Evolutionary conservation across 208 protist species (phyloP).

Genomic region (Acanthamoeba healyi): DNA sequence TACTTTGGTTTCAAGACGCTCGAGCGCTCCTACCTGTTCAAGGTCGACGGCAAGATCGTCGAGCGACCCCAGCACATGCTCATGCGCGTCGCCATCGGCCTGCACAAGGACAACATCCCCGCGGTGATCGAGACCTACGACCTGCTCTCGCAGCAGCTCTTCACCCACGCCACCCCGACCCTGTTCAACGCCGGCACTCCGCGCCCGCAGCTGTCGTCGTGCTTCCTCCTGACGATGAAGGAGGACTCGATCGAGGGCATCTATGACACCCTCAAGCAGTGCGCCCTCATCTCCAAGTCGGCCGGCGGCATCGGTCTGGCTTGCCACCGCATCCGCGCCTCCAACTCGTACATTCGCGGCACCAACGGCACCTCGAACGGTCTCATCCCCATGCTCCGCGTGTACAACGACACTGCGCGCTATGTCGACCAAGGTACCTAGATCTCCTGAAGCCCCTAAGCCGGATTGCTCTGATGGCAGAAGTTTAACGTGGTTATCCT

Average conservation of each 20-base stretch:
- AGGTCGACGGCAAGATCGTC: conserved; percentile 94
- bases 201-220: conserved; percentile 97
- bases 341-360: conserved; percentile 97
- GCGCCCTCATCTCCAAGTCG: conserved; percentile 97
- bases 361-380: conserved; percentile 98
- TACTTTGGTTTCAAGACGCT: conserved; percentile 99
- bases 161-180: conserved; percentile 99
- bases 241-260: conserved; percentile 99
- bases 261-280: conserved; percentile 99
- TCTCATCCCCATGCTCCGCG: conserved; percentile 99
- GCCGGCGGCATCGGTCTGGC: conserved; percentile 98
- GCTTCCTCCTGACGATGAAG: conserved; percentile 99
- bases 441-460: too few relatives aligned
- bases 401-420: conserved; percentile 99
- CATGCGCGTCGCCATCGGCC: conserved; percentile 98
- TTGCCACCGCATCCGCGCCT: conserved; percentile 97
- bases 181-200: conserved; percentile 98
- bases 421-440: conserved; percentile 96
- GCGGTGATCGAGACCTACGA: conserved; percentile 97
- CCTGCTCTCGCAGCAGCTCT: conserved; percentile 95
- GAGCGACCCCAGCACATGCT: conserved; percentile 99
- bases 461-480: not conserved
- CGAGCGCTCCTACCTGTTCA: conserved; percentile 98
- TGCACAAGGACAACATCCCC: conserved; percentile 96
- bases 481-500: conserved; percentile 42